These are phyloP conservation scores for Copromyces sp. DNA, from an alignment of 495 filamentous ascomycete species.

Conservation along the genomic window DNA sequence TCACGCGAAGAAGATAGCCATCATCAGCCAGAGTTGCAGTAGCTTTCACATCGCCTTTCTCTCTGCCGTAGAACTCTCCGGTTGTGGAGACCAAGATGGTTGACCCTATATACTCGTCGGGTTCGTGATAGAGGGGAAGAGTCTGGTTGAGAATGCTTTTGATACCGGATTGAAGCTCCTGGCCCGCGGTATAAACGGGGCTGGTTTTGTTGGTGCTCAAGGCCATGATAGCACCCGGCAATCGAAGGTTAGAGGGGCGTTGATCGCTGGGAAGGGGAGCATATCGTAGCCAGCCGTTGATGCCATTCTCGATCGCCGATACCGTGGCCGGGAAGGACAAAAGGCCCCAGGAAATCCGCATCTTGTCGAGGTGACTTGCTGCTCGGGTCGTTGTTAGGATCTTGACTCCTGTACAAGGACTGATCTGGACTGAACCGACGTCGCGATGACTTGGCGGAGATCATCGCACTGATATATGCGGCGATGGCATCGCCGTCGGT, in stretches of 20 bases:
- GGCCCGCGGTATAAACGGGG: slow-evolving; percentile 48
- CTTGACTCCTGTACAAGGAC: not conserved
- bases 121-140: slow-evolving; percentile 23
- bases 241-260: slow-evolving; percentile 4
- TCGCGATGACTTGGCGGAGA: not conserved
- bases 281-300: slow-evolving; percentile 57
- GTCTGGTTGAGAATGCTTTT: slow-evolving; percentile 41
- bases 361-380: slow-evolving; percentile 2
- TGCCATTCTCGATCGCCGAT: slow-evolving; percentile 46
- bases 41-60: slow-evolving; percentile 9
- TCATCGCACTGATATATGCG: not conserved
- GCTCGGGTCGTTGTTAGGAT: not conserved
- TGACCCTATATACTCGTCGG: slow-evolving; percentile 13
- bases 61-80: slow-evolving; percentile 32
- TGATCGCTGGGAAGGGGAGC: slow-evolving; percentile 36
- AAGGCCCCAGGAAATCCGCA: slow-evolving; percentile 24
- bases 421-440: not conserved
- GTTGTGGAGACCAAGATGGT: slow-evolving; percentile 50
- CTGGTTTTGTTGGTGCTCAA: slow-evolving; percentile 42
- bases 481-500: not conserved
- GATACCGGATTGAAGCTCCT: slow-evolving; percentile 51
- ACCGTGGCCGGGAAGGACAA: slow-evolving; percentile 18
- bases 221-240: slow-evolving; percentile 43
- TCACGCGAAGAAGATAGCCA: slow-evolving; percentile 50
- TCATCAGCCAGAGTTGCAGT: slow-evolving; percentile 45